Percentiles rank a stretch among this genome's conserved stretches.
Conservation (phyloP, 2,329 filamentous ascomycete species). For the Venturiaceae sp. region DNA sequence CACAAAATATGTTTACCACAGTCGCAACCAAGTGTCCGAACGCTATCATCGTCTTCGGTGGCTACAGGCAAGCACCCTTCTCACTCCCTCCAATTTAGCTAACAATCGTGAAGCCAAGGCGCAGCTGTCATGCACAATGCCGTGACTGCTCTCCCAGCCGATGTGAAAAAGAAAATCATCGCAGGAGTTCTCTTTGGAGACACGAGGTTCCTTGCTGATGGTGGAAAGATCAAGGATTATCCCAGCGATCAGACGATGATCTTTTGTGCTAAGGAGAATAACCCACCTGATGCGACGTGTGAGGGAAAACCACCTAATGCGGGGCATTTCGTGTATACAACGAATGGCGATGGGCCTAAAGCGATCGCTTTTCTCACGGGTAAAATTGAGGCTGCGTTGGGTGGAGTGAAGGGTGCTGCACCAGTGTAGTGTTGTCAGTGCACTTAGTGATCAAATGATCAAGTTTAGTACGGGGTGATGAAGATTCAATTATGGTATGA, state of each 20-base stretch:
- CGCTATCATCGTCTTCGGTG: slow-evolving; percentile 32
- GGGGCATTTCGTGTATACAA: not conserved
- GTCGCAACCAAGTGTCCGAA: slow-evolving; percentile 34
- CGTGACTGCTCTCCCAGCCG: slow-evolving; percentile 22
- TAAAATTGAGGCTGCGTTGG: not conserved
- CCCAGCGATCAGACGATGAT: slow-evolving; percentile 33
- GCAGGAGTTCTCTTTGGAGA: slow-evolving; percentile 35
- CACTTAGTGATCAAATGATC: no score
- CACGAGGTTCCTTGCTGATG: slow-evolving; percentile 17
- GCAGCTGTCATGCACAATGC: slow-evolving; percentile 19
- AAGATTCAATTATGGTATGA: no score
- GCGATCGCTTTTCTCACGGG: not conserved
- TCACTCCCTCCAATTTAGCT: not conserved
- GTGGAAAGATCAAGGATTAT: slow-evolving; percentile 16
- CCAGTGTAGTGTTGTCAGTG: no score
- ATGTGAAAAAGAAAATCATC: slow-evolving; percentile 21
- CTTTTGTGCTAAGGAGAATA: slow-evolving; percentile 29
- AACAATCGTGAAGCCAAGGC: no score
- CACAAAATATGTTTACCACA: slow-evolving; percentile 21
- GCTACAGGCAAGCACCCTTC: slow-evolving; percentile 26
- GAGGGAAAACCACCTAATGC: not conserved
- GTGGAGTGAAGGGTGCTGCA: not conserved
- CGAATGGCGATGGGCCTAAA: not conserved
- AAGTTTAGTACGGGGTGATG: no score
- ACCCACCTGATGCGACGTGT: not conserved